phyloP scores from a whole-genome alignment of 768 basidiomycete species.

The Tricholomella constricta region DNA sequence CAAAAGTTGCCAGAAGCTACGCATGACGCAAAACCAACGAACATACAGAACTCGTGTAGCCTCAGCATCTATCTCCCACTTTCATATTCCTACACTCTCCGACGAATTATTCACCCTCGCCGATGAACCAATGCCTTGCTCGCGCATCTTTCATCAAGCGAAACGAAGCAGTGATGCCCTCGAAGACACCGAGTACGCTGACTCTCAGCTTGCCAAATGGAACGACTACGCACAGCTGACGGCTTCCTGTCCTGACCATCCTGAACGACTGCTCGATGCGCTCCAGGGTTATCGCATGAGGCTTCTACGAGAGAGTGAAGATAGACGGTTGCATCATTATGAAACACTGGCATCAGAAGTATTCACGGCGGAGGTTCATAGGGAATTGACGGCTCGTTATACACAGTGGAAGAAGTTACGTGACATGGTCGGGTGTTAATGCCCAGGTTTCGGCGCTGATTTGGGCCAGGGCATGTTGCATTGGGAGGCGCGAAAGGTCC shows the following conservation, averaged over 20 bases:
- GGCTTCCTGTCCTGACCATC: not conserved
- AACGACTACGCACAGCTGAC: not conserved
- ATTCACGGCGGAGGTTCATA: not conserved
- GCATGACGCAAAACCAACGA: not conserved
- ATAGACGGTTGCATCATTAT: not conserved
- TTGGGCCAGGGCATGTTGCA: not conserved
- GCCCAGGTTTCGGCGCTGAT: no score
- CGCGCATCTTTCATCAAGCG: not conserved
- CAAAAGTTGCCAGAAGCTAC: not conserved
- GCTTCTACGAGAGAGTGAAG: not conserved
- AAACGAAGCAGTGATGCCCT: not conserved
- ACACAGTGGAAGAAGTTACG: not conserved
- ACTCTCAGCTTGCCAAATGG: constrained; percentile 1
- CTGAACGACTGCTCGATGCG: not conserved
- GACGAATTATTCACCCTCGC: not conserved
- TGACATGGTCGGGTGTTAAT: not conserved
- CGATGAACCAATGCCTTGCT: not conserved
- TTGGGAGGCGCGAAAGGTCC: not conserved
- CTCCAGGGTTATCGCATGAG: no score
- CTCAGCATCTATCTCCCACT: not conserved
- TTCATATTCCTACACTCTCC: not conserved
- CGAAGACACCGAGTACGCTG: constrained; percentile 1
- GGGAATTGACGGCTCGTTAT: not conserved
- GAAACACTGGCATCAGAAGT: not conserved
- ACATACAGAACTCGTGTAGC: constrained; percentile 1